Conservation (phyloP, 108 stramenopile genomes). For the Fistulifera solaris region DNA sequence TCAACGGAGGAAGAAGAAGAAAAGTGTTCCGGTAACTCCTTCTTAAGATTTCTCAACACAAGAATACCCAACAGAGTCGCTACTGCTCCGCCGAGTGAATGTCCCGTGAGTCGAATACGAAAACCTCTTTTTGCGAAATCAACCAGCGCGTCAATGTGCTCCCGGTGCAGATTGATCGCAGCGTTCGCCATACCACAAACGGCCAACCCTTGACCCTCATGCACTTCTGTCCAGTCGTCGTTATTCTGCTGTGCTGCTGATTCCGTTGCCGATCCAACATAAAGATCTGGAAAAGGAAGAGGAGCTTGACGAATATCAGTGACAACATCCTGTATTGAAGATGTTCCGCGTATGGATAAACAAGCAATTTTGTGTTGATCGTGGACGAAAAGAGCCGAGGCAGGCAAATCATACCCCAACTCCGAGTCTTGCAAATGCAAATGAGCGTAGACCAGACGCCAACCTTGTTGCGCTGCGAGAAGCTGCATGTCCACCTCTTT, state of each 20-base stretch:
- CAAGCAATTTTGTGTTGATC: constrained; percentile 63
- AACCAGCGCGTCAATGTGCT: constrained; percentile 58
- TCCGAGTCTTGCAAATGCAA: constrained; percentile 68
- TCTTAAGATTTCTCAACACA: constrained; percentile 47
- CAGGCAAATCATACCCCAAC: constrained; percentile 41
- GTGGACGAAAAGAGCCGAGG: constrained; percentile 67
- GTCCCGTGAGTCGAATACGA: constrained; percentile 72
- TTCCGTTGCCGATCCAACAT: constrained; percentile 17
- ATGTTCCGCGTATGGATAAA: constrained; percentile 82
- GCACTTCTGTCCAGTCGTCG: constrained; percentile 70
- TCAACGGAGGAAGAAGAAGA: no score
- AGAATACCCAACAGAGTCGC: constrained; percentile 76
- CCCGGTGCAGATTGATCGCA: constrained; percentile 62
- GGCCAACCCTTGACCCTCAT: constrained; percentile 56
- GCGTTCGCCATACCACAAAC: constrained; percentile 81
- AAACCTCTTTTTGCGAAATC: constrained; percentile 61
- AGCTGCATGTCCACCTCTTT: constrained; percentile 90
- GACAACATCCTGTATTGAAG: constrained; percentile 89
- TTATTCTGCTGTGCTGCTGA: constrained; percentile 8
- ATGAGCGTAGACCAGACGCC: constrained; percentile 74
- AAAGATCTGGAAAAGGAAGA: constrained; percentile 64
- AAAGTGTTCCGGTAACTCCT: neutral
- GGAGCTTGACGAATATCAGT: constrained; percentile 92
- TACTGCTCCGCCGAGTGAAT: constrained; percentile 82
- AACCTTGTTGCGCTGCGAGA: constrained; percentile 81